Conservation (phyloP, 768 basidiomycete genomes). For the Mycena filopes region DNA sequence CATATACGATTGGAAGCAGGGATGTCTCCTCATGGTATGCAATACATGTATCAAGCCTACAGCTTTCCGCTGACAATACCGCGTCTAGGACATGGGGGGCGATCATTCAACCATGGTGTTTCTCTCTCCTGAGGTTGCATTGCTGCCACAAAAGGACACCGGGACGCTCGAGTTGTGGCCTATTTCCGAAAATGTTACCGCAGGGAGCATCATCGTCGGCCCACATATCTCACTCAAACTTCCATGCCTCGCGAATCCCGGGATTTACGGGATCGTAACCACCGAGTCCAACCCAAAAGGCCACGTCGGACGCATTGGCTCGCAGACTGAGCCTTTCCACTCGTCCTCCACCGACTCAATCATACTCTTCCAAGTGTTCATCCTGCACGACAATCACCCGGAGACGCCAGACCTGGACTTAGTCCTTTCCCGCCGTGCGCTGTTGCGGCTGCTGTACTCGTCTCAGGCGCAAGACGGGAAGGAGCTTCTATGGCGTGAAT, state of each 20-base stretch:
- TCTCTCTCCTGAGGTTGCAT: background rate
- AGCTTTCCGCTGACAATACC: too few relatives aligned
- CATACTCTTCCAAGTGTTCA: too few relatives aligned
- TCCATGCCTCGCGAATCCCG: background rate
- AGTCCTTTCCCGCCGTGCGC: background rate
- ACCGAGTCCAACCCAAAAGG: slow-evolving; percentile 3
- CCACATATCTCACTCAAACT: slow-evolving; percentile 5
- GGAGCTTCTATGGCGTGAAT: too few relatives aligned
- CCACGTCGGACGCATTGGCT: background rate
- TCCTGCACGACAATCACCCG: too few relatives aligned
- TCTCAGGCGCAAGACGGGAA: too few relatives aligned
- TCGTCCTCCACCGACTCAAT: background rate
- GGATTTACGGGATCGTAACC: background rate
- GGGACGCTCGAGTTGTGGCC: slow-evolving; percentile 5
- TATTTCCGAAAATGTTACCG: background rate
- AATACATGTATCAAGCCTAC: too few relatives aligned
- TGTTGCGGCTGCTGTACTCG: too few relatives aligned
- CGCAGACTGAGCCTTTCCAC: background rate
- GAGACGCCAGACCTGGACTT: too few relatives aligned
- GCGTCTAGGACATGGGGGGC: background rate
- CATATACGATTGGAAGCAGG: slow-evolving; percentile 15
- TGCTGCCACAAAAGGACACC: background rate
- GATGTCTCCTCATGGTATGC: slow-evolving; percentile 5
- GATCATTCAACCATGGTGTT: background rate
- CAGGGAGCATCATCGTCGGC: background rate